Base-by-base conservation (phyloP, 2,329 filamentous ascomycete species). In the Zopfia rhizophila region DNA sequence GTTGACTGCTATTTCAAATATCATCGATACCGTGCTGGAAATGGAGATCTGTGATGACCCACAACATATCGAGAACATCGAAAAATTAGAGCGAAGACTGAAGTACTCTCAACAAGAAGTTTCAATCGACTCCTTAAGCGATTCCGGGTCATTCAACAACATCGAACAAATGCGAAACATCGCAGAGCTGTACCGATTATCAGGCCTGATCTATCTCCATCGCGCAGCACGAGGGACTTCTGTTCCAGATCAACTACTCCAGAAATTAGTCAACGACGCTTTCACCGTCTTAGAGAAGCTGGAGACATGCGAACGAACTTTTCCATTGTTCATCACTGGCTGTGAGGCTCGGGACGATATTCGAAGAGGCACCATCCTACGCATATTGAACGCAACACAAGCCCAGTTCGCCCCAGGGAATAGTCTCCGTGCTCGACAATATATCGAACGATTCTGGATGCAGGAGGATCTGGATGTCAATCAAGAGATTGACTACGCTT, bases 301-400 rank as follows among this genome's bases (percentile, higher is more conserved):
- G 24, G 28, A 63, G 18, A 63, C 48, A 14, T 66, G 56, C 44
- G 49, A 61, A 22, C 42, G 45, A 7, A 46, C 55, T 13, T 61
- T 65, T 45, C 60, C 63, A 31, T 44, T 67, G 12, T 53, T 65
- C 27, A 56, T 67, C 45, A 42, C 64, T 33, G 53, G 56, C 36
- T 66, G 63, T 39, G 63, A 66, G 40, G 63, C 63, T 32, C 48
- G 59, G 28, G 54, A 42, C 39, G 63, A 66, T 51, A 46, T 40
- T 16, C 51, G 56, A 45, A 53, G 58, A 45, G 45, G 55, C 18
- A 25, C 44, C 3, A 22, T 56, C 11, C 39, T 57, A 4, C 16
- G 32, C 7, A 10, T 58, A 4, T 13, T 55, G 2, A 13, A 28
- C 3, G n/a, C 10, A 10, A 56, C 37, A 17, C 18, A 36, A 36